Percentiles rank a stretch among this genome's conserved stretches.
These are phyloP conservation scores for Sporobolomyces pararoseus DNA, from an alignment of 768 basidiomycete genomes.

Conservation along the genomic window DNA sequence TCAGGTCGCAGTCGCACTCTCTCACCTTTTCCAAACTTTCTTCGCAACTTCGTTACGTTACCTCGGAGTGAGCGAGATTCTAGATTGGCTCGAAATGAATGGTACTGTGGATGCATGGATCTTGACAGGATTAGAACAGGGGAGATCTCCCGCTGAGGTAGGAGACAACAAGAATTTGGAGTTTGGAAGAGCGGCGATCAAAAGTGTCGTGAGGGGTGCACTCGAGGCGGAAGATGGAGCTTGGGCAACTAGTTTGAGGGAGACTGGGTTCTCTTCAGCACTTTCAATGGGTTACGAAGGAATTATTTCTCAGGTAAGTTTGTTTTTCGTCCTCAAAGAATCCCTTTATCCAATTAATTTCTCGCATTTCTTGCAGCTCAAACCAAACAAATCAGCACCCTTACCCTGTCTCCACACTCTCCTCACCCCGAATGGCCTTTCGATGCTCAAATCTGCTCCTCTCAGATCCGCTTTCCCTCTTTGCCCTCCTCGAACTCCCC, in stretches of 20 bases:
- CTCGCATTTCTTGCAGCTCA: constrained; percentile 20
- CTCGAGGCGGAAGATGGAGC: constrained; percentile 38
- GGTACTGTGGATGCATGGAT: constrained; percentile 41
- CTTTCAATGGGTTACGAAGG: constrained; percentile 41
- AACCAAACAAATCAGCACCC: constrained; percentile 12
- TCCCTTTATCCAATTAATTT: neutral
- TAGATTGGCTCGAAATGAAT: constrained; percentile 40
- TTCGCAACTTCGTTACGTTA: constrained; percentile 37
- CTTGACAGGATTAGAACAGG: constrained; percentile 37
- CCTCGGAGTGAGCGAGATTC: constrained; percentile 37
- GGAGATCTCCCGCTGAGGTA: constrained; percentile 26
- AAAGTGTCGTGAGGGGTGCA: constrained; percentile 31
- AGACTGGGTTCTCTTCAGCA: constrained; percentile 33
- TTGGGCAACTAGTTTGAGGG: constrained; percentile 38
- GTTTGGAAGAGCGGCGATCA: constrained; percentile 36
- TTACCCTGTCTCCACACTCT: constrained; percentile 39
- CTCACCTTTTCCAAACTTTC: constrained; percentile 37
- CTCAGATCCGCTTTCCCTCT: constrained; percentile 40
- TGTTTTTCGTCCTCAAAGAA: neutral
- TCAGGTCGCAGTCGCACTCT: constrained; percentile 26
- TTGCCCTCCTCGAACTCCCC: constrained; percentile 29
- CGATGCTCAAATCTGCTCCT: constrained; percentile 38
- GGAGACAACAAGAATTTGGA: constrained; percentile 35
- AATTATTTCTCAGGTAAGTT: constrained; percentile 29
- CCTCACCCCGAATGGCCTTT: constrained; percentile 35